These are phyloP conservation scores for Incumbomyces lentus DNA, from an alignment of 2,329 filamentous ascomycete species.

Conservation along the genomic window DNA sequence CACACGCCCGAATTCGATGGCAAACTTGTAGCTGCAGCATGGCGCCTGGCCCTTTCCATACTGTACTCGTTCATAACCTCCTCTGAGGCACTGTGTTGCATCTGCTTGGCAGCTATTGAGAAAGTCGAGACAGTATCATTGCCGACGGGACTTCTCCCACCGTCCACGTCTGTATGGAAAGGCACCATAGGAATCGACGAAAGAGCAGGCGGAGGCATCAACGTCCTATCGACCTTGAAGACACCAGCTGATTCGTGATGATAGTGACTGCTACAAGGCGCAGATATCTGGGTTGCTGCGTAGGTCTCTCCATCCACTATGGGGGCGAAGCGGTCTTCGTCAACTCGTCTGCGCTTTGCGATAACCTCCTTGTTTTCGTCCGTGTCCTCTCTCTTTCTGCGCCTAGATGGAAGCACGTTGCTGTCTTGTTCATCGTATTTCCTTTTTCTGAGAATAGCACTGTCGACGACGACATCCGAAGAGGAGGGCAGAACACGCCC, in stretches of 20 bases:
- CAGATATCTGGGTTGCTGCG: background rate
- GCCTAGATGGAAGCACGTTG: background rate
- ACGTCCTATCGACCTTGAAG: constrained; percentile 8
- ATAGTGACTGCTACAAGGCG: background rate
- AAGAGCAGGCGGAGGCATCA: constrained; percentile 18
- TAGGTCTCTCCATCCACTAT: constrained; percentile 7
- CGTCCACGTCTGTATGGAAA: background rate
- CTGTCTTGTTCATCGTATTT: background rate
- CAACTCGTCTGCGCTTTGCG: constrained; percentile 12
- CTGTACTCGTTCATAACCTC: constrained; percentile 7
- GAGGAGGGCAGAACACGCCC: background rate
- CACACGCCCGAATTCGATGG: constrained; percentile 34
- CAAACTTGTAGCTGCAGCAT: constrained; percentile 30
- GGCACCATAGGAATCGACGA: background rate
- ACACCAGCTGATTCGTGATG: background rate
- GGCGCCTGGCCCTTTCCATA: constrained; percentile 24
- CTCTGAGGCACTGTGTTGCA: background rate
- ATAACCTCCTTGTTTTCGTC: constrained; percentile 1
- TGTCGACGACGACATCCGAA: background rate
- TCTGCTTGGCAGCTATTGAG: constrained; percentile 13
- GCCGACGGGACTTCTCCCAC: background rate
- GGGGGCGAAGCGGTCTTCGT: constrained; percentile 7
- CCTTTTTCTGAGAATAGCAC: background rate
- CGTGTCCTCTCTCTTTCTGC: constrained; percentile 1
- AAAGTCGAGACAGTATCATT: constrained; percentile 5